phyloP scores from a whole-genome alignment of 495 filamentous ascomycete species.

The Xylaria bambusicola region DNA sequence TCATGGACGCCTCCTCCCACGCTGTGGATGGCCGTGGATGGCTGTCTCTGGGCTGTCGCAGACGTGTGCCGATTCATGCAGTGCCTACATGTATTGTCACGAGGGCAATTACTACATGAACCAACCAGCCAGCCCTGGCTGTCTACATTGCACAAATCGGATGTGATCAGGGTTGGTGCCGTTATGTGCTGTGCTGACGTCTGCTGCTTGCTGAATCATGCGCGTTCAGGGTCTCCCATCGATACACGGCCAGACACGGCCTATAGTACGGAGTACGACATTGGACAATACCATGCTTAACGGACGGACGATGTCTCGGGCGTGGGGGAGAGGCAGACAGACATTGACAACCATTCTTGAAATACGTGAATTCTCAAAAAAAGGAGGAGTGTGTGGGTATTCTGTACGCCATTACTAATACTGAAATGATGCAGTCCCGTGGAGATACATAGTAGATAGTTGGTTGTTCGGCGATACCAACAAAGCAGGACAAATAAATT shows the following conservation, averaged over 20 bases:
- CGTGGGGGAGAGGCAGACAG: no score
- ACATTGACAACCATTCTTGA: neutral
- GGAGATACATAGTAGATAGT: no score
- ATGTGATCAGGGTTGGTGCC: neutral
- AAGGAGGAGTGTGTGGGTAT: no score
- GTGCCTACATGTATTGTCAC: neutral
- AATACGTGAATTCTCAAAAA: no score
- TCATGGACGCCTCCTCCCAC: no score
- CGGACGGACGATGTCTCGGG: no score
- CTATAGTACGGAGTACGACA: no score
- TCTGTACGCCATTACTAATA: no score
- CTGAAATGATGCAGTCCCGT: no score
- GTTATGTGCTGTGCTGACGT: slow-evolving; percentile 15
- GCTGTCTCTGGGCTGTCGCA: neutral
- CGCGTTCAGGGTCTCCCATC: neutral
- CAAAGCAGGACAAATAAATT: neutral
- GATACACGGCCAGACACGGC: no score
- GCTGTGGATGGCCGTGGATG: no score
- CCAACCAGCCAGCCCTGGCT: slow-evolving; percentile 2
- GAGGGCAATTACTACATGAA: neutral
- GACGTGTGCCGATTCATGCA: slow-evolving; percentile 7
- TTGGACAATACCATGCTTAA: no score
- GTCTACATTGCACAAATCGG: slow-evolving; percentile 9
- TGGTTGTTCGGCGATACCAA: neutral
- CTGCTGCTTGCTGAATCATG: neutral